Percentiles rank a stretch among this genome's conserved stretches.
Conservation (phyloP, 331 rosid genomes). For the Pyracantha coccinea region DNA sequence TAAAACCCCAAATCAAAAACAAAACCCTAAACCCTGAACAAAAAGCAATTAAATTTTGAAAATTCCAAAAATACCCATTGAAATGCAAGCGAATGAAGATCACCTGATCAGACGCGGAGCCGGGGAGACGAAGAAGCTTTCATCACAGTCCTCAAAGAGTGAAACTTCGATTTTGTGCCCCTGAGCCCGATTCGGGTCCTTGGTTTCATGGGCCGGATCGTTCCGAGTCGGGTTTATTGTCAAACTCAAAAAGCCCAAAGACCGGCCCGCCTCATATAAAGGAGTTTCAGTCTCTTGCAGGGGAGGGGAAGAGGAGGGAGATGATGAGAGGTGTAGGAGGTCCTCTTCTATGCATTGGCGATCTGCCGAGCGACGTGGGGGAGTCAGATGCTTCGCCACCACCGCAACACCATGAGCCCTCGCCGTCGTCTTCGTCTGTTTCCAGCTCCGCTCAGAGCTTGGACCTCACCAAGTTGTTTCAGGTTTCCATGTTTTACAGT, state of each 20-base stretch:
- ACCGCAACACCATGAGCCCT: neutral
- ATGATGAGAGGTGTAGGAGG: constrained; percentile 85
- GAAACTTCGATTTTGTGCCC: neutral
- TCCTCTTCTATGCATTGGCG: constrained; percentile 82
- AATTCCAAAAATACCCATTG: neutral
- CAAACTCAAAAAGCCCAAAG: neutral
- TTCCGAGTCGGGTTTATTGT: neutral
- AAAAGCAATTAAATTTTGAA: neutral
- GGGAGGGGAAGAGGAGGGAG: neutral
- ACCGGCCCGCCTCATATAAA: neutral
- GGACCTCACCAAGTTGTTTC: constrained; percentile 65
- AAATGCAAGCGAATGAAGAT: neutral
- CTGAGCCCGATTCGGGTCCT: neutral
- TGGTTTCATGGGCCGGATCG: neutral
- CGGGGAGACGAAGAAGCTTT: neutral
- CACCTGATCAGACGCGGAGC: neutral
- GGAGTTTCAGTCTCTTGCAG: neutral
- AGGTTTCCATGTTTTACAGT: constrained; percentile 29
- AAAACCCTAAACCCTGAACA: neutral
- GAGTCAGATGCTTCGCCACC: constrained; percentile 32
- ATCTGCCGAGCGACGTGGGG: constrained; percentile 78
- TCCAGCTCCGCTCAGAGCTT: constrained; percentile 26
- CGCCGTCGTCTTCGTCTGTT: constrained; percentile 17
- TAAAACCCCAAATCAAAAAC: neutral
- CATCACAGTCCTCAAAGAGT: neutral